Evolutionary conservation across 140 eudicot genomes (phyloP).

Genomic region (Stevia rebaudiana): DNA sequence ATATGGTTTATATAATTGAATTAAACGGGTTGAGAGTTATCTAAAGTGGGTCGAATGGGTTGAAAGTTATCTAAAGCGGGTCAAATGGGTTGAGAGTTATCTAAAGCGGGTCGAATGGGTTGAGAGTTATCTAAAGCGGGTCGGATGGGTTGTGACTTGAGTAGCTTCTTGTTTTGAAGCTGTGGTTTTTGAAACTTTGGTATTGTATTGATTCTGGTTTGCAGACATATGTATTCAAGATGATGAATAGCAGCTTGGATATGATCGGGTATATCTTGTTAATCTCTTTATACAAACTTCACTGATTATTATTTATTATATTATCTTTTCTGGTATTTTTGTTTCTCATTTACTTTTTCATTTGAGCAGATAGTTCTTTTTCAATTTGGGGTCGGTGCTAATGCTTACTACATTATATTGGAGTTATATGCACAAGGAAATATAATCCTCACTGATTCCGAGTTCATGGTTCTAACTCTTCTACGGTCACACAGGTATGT

Average conservation of each 20-base stretch:
- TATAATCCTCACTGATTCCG: constrained; percentile 72
- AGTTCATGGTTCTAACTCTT: constrained; percentile 91
- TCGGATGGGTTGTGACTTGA: too few relatives aligned
- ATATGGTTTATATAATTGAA: too few relatives aligned
- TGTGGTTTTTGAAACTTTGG: too few relatives aligned
- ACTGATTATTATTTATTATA: constrained; percentile 1
- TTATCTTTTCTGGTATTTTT: not conserved
- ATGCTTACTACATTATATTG: constrained; percentile 82
- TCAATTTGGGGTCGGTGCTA: constrained; percentile 88
- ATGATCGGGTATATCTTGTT: constrained; percentile 71
- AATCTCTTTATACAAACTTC: not conserved
- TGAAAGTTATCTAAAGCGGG: too few relatives aligned
- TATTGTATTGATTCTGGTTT: too few relatives aligned
- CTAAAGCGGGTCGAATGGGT: too few relatives aligned
- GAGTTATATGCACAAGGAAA: constrained; percentile 98
- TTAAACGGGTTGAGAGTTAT: too few relatives aligned
- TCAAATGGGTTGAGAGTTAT: too few relatives aligned
- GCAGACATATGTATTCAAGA: too few relatives aligned
- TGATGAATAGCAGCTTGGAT: constrained; percentile 97
- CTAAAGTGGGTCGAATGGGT: too few relatives aligned
- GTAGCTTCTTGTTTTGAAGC: too few relatives aligned
- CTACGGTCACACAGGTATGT: constrained; percentile 98
- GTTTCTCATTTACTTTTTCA: constrained; percentile 2
- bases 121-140: too few relatives aligned
- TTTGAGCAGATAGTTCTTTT: constrained; percentile 71